A percentile compares a stretch with the other conserved stretches of the same genome.
These are phyloP conservation scores for Lachancea nothofagi DNA, from an alignment of 805 yeast genomes.

Conservation along the genomic window DNA sequence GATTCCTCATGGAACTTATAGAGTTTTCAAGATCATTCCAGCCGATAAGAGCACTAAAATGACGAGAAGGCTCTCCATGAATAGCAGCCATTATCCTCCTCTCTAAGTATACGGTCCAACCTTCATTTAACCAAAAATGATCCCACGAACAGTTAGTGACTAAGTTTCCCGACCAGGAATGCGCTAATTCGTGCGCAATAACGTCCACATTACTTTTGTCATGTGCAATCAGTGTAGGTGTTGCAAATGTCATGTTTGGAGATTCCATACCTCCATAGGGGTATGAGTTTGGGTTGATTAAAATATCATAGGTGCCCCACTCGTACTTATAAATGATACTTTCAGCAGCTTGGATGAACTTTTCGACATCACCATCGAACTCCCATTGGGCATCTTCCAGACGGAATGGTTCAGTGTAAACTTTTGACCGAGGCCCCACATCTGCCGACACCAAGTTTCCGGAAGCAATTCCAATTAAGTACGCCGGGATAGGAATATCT, in stretches of 20 bases:
- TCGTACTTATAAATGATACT: constrained; percentile 65
- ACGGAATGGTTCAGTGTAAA: constrained; percentile 70
- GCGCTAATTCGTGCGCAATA: constrained; percentile 89
- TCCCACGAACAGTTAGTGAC: constrained; percentile 91
- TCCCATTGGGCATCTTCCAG: constrained; percentile 69
- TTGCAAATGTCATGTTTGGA: constrained; percentile 84
- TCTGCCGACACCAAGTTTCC: constrained; percentile 65
- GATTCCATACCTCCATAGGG: constrained; percentile 97
- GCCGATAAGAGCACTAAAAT: constrained; percentile 79
- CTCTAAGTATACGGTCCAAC: constrained; percentile 92
- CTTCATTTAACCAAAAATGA: constrained; percentile 92
- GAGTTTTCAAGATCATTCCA: constrained; percentile 76
- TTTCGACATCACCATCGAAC: constrained; percentile 75
- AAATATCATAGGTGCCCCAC: constrained; percentile 77
- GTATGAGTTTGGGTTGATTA: constrained; percentile 69
- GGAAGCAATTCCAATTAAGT: constrained; percentile 76
- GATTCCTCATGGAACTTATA: constrained; percentile 57
- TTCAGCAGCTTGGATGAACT: constrained; percentile 75
- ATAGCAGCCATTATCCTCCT: constrained; percentile 71
- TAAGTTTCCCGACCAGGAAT: constrained; percentile 87
- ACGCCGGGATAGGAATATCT: constrained; percentile 79
- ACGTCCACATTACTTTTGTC: constrained; percentile 85
- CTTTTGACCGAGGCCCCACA: constrained; percentile 83
- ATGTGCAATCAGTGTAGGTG: constrained; percentile 81
- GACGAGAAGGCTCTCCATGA: constrained; percentile 76